phyloP scores from a whole-genome alignment of 352 stramenopile species.

The Saprolegnia parasitica region DNA sequence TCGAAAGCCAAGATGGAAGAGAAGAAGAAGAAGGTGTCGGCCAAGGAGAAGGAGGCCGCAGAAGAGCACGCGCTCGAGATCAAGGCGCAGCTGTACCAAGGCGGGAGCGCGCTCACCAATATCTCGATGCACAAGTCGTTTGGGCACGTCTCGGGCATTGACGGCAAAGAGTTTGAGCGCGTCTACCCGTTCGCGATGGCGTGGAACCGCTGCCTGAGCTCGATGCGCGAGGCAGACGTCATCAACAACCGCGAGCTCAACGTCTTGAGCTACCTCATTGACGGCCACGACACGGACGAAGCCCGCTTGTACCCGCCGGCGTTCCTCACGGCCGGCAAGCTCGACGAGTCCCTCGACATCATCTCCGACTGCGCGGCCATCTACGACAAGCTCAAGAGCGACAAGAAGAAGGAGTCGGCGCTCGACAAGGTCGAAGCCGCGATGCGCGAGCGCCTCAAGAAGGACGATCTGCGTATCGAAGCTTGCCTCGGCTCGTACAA shows the following conservation, averaged over 20 bases:
- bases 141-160: slow-evolving; percentile 69
- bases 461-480: slow-evolving; percentile 79
- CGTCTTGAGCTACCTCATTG: slow-evolving; percentile 82
- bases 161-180: slow-evolving; percentile 74
- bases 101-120: neutral
- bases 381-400: slow-evolving; percentile 76
- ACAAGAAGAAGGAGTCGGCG: slow-evolving; percentile 86
- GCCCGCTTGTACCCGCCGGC: slow-evolving; percentile 80
- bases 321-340: slow-evolving; percentile 78
- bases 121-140: slow-evolving; percentile 39
- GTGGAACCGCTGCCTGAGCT: slow-evolving; percentile 75
- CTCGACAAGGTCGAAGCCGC: slow-evolving; percentile 83
- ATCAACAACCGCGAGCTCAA: slow-evolving; percentile 82
- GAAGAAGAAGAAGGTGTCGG: slow-evolving; percentile 60
- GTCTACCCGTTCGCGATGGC: slow-evolving; percentile 84
- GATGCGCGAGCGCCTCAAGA: slow-evolving; percentile 82
- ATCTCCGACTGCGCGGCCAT: slow-evolving; percentile 69
- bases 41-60: slow-evolving; percentile 38
- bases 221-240: slow-evolving; percentile 73
- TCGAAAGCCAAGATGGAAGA: slow-evolving; percentile 65
- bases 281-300: slow-evolving; percentile 56
- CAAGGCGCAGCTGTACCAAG: slow-evolving; percentile 78
- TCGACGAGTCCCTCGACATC: slow-evolving; percentile 86
- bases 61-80: slow-evolving; percentile 68
- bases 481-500: slow-evolving; percentile 81